Conservation (phyloP, 2,329 filamentous ascomycete genomes). For the Stagonosporopsis tanaceti region DNA sequence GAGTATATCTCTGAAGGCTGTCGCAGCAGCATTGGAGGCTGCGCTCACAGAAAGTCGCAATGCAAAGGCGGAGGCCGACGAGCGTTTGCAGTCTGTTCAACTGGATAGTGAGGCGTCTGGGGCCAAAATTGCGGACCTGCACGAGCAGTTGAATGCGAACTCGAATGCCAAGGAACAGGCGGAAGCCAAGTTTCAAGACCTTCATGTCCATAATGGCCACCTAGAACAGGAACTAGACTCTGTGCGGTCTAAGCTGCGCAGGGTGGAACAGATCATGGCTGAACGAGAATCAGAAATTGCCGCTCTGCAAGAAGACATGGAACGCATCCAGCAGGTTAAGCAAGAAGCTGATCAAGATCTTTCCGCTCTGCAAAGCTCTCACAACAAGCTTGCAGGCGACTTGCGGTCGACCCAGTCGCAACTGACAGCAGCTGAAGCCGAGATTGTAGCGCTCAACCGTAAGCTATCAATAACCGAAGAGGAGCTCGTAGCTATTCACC, state of each 20-base stretch:
- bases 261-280: constrained; percentile 20
- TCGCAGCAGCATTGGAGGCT: constrained; percentile 26
- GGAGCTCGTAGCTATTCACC: constrained; percentile 28
- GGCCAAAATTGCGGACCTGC: constrained; percentile 20
- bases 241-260: constrained; percentile 21
- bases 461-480: constrained; percentile 27
- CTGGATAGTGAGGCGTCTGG: constrained; percentile 20
- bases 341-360: constrained; percentile 30
- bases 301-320: constrained; percentile 28
- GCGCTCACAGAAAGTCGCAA: constrained; percentile 22
- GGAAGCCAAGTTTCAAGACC: constrained; percentile 19
- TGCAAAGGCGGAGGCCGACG: constrained; percentile 20
- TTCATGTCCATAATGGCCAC: constrained; percentile 2
- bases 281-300: constrained; percentile 24
- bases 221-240: constrained; percentile 21
- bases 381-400: constrained; percentile 26
- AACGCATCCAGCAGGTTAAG: constrained; percentile 27
- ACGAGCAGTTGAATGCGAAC: constrained; percentile 13
- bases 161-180: constrained; percentile 16
- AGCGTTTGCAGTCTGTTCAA: constrained; percentile 15
- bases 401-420: constrained; percentile 26
- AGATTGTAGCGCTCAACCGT: constrained; percentile 17
- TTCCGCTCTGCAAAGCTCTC: constrained; percentile 21
- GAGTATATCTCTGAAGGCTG: constrained; percentile 18
- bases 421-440: constrained; percentile 21